These are phyloP conservation scores for Parmales sp. DNA, from an alignment of 108 stramenopile species.

Conservation along the genomic window DNA sequence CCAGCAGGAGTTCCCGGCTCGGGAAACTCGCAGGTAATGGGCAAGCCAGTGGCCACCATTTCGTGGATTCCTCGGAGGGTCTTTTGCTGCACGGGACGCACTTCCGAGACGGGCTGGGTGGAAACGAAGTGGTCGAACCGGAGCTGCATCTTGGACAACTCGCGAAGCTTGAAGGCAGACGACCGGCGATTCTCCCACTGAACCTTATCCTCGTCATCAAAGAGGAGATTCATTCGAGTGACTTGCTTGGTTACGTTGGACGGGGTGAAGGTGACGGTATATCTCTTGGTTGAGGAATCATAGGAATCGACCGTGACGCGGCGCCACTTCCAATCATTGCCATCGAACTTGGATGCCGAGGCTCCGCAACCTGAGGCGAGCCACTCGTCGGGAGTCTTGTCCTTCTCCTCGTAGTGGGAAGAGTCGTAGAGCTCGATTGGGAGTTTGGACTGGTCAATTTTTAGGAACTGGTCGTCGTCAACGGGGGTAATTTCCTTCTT, in stretches of 20 bases:
- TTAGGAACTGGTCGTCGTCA: conserved; percentile 16
- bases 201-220: conserved; percentile 33
- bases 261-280: background rate
- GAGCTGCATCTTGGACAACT: conserved; percentile 29
- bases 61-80: conserved; percentile 31
- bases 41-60: conserved; percentile 27
- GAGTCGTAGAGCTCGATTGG: conserved; percentile 38
- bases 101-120: conserved; percentile 28
- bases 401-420: conserved; percentile 16
- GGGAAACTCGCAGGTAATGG: conserved; percentile 30
- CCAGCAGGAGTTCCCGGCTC: conserved; percentile 14
- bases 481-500: background rate
- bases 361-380: conserved; percentile 2
- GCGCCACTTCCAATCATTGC: background rate
- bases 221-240: conserved; percentile 42
- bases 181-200: conserved; percentile 24
- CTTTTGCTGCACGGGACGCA: conserved; percentile 25
- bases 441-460: conserved; percentile 37
- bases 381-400: conserved; percentile 27
- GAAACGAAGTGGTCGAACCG: conserved; percentile 42
- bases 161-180: conserved; percentile 17
- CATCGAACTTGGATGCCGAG: conserved; percentile 7
- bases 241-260: conserved; percentile 25
- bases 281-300: background rate
- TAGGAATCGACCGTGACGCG: background rate